These are phyloP conservation scores for Trichoderma sp. DNA, from an alignment of 2,329 filamentous ascomycete genomes.

Conservation along the genomic window DNA sequence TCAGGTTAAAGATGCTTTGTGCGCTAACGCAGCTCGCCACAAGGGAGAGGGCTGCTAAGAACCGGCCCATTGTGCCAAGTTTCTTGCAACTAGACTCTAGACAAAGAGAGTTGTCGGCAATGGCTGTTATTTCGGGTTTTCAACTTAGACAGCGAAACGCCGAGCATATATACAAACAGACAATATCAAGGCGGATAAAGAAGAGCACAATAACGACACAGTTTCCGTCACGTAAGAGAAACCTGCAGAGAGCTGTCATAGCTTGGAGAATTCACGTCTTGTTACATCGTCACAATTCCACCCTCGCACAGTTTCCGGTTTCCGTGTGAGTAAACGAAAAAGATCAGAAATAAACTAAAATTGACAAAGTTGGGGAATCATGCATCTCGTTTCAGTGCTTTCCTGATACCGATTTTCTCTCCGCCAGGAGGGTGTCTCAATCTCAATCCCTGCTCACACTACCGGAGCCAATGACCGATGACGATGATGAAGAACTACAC, in stretches of 20 bases:
- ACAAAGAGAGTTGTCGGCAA: background rate
- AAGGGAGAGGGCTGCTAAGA: background rate
- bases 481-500: background rate
- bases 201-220: background rate
- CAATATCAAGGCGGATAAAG: background rate
- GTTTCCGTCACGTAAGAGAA: slow-evolving; percentile 3
- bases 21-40: background rate
- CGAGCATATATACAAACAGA: background rate
- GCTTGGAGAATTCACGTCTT: background rate
- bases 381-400: background rate
- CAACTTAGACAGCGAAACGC: background rate
- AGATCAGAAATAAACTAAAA: background rate
- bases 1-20: background rate
- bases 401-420: background rate
- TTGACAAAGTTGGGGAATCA: background rate
- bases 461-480: background rate
- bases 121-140: background rate
- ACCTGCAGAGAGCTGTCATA: background rate
- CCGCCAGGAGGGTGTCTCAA: background rate
- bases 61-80: background rate
- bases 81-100: background rate
- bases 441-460: background rate
- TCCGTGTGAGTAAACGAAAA: background rate
- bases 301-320: background rate
- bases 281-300: background rate